Conservation (phyloP, 1,284 basidiomycete species). For the Nidula niveotomentosa region DNA sequence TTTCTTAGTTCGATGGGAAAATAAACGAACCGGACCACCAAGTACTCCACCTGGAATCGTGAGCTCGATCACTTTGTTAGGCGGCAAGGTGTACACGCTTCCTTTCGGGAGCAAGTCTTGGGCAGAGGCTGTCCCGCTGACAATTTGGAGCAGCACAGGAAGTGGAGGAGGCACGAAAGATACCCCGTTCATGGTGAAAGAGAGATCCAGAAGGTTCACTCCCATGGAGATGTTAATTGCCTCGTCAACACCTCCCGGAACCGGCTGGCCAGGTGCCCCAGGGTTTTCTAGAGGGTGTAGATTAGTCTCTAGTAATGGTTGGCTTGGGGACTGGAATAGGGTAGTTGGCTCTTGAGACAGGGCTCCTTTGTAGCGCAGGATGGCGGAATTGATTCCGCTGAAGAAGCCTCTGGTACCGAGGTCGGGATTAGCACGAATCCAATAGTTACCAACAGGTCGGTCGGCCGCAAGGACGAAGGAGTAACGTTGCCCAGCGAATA, state of each 20-base stretch:
- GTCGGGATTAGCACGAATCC: constrained; percentile 42
- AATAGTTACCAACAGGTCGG: constrained; percentile 40
- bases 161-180: constrained; percentile 26
- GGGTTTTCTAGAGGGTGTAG: constrained; percentile 31
- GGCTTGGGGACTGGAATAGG: constrained; percentile 11
- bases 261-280: constrained; percentile 34
- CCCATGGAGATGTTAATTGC: constrained; percentile 27
- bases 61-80: constrained; percentile 22
- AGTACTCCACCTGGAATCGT: constrained; percentile 23
- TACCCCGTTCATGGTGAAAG: constrained; percentile 29
- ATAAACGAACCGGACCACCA: constrained; percentile 30
- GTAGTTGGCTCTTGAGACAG: constrained; percentile 36
- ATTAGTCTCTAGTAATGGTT: constrained; percentile 28
- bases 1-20: background rate
- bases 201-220: constrained; percentile 13
- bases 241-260: constrained; percentile 35
- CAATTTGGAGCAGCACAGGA: constrained; percentile 39
- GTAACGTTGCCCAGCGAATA: constrained; percentile 40
- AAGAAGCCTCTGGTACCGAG: constrained; percentile 25
- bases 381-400: constrained; percentile 36
- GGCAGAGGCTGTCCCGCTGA: constrained; percentile 37
- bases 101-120: constrained; percentile 37
- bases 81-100: constrained; percentile 28
- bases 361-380: constrained; percentile 50
- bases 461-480: constrained; percentile 37